Conservation (phyloP, 176 grass and related monocot species). For the Hordeum marinum region DNA sequence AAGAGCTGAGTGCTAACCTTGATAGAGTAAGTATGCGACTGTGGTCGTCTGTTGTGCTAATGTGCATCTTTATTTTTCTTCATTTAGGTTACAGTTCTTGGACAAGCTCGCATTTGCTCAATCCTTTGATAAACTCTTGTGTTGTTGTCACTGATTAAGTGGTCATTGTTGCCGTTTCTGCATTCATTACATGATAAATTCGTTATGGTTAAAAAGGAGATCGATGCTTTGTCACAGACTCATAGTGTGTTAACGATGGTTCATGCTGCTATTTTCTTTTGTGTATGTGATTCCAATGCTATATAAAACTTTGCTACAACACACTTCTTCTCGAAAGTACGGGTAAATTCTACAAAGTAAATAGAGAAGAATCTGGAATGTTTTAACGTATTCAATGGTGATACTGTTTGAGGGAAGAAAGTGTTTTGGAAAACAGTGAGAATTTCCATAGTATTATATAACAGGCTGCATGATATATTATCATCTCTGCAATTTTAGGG, state of each 20-base stretch:
- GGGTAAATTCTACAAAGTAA: background rate
- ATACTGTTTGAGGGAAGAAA: background rate
- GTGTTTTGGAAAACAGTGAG: background rate
- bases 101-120: background rate
- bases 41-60: background rate
- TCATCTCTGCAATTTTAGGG: background rate
- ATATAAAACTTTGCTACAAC: background rate
- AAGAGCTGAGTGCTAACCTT: slow-evolving; percentile 61
- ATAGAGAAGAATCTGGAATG: background rate
- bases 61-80: slow-evolving; percentile 10
- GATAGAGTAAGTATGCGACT: slow-evolving; percentile 51
- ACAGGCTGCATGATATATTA: background rate
- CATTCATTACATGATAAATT: slow-evolving; percentile 6
- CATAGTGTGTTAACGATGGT: background rate
- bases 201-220: background rate
- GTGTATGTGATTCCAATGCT: background rate
- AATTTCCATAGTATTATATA: background rate
- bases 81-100: background rate
- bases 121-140: background rate
- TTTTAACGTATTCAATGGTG: background rate
- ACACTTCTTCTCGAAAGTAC: background rate
- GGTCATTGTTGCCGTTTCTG: background rate
- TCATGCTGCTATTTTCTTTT: background rate
- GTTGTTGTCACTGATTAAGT: background rate
- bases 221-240: background rate